Percentiles rank a stretch among this genome's conserved stretches.
Conservation (phyloP, 1,284 basidiomycete genomes). For the Entoloma clypeatum region DNA sequence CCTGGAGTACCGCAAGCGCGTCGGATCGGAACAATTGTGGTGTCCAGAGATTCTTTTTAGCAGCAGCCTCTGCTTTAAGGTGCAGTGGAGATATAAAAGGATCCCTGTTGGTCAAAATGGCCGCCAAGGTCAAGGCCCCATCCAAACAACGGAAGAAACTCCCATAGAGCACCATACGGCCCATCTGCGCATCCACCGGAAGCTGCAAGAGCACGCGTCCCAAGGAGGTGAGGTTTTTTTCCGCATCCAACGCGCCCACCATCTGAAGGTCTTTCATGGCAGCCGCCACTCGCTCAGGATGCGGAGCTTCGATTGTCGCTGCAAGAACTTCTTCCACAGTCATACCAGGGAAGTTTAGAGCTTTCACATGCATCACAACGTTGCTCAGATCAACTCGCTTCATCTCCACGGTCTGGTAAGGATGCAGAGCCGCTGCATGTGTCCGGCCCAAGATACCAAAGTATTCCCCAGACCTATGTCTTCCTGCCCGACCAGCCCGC, state of each 20-base stretch:
- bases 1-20: constrained; percentile 75
- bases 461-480: constrained; percentile 90
- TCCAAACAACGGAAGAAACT: constrained; percentile 94
- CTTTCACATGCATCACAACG: constrained; percentile 96
- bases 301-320: constrained; percentile 89
- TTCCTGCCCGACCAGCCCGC: constrained; percentile 90
- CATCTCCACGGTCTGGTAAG: constrained; percentile 95
- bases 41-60: constrained; percentile 80
- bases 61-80: constrained; percentile 58
- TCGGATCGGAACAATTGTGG: constrained; percentile 83
- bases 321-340: constrained; percentile 85
- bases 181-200: constrained; percentile 88
- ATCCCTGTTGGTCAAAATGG: constrained; percentile 86
- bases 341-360: constrained; percentile 89
- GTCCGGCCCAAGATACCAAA: constrained; percentile 77
- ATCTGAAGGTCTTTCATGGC: constrained; percentile 82
- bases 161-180: constrained; percentile 86
- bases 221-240: constrained; percentile 81
- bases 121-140: constrained; percentile 84
- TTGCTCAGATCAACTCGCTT: constrained; percentile 89
- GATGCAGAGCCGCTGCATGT: constrained; percentile 62
- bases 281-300: constrained; percentile 69
- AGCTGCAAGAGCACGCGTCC: constrained; percentile 87
- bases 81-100: constrained; percentile 86
- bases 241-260: constrained; percentile 83